A percentile compares a stretch with the other conserved stretches of the same genome.
Evolutionary conservation across 2,329 filamentous ascomycete species (phyloP).

Genomic region (Aspergillus aculeatus): DNA sequence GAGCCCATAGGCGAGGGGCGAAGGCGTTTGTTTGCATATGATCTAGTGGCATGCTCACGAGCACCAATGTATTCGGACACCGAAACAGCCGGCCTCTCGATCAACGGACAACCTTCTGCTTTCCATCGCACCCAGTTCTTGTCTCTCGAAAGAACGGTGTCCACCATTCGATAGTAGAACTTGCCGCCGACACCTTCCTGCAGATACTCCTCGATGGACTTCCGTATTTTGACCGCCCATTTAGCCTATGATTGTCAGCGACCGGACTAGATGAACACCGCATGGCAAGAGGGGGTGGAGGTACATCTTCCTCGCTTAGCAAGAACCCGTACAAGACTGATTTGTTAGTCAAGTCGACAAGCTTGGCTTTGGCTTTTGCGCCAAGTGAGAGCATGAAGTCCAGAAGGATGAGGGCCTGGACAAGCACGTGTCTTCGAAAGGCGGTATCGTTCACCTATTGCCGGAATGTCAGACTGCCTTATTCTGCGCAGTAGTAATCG

Average conservation of each 20-base stretch:
- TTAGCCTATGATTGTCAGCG: constrained; percentile 57
- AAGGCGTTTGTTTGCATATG: constrained; percentile 69
- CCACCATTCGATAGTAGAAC: constrained; percentile 94
- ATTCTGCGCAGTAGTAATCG: not conserved
- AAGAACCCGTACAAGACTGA: constrained; percentile 82
- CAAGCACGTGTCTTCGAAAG: constrained; percentile 89
- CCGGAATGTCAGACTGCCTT: constrained; percentile 24
- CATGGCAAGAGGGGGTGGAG: constrained; percentile 9
- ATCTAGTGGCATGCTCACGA: constrained; percentile 62
- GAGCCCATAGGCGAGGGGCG: constrained; percentile 69
- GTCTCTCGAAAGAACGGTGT: constrained; percentile 90
- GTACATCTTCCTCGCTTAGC: constrained; percentile 78
- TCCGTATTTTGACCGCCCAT: constrained; percentile 80
- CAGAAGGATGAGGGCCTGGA: constrained; percentile 90
- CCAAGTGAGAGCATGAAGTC: constrained; percentile 94
- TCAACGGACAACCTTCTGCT: constrained; percentile 84
- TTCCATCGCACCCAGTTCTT: constrained; percentile 99
- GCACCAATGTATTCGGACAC: constrained; percentile 68
- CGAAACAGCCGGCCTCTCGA: constrained; percentile 72
- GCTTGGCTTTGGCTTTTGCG: constrained; percentile 74
- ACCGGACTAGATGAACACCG: not conserved
- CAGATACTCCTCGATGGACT: constrained; percentile 77
- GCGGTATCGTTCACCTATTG: constrained; percentile 82
- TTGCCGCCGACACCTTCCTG: constrained; percentile 78
- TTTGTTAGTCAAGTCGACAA: constrained; percentile 73